Base-by-base conservation (phyloP, 139 green algal species). In the Pseudopediastrum boryanum region DNA sequence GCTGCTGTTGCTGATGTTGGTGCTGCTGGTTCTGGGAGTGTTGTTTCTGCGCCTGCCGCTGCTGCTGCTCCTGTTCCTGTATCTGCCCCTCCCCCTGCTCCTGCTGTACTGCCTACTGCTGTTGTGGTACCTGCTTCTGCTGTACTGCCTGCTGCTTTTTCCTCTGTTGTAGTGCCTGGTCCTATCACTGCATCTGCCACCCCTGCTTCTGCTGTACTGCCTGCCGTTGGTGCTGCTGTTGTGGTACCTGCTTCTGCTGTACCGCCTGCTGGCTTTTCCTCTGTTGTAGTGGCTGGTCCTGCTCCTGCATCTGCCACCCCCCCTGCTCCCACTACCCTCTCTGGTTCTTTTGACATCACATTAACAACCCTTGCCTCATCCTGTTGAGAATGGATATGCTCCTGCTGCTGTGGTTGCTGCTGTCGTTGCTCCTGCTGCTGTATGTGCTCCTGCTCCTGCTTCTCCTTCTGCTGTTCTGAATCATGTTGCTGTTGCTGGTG, bases 371-470 rank as follows among this genome's bases (percentile, higher is more conserved):
- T n/a, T n/a, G n/a, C n/a, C n/a, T n/a, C n/a, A n/a, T n/a, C n/a
- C n/a, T n/a, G n/a, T n/a, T n/a, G n/a, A n/a, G n/a, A n/a, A n/a
- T n/a, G n/a, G n/a, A n/a, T n/a, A n/a, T n/a, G n/a, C 5, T n/a
- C n/a, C n/a, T n/a, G n/a, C n/a, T 38, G 56, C 68, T 39, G 66
- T 36, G 16, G 46, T 36, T 69, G 75, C 3, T 64, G 16, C 54
- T 46, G 38, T 42, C 13, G 38, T 16, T 21, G 13, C 36, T 65
- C 50, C 13, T 10, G 41, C 29, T 36, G 66, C 39, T 43, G 38
- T 19, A 23, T n/a, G n/a, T n/a, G n/a, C n/a, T n/a, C 19, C n/a
- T 70, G 64, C 66, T 70, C 64, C 64, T 81, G 62, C 64, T 33
- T 8, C 43, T 59, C 48, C 42, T 2, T 43, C n/a, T 44, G 4